These are phyloP conservation scores for Thecaphora thlaspeos DNA, from an alignment of 1,284 basidiomycete species.

Conservation along the genomic window DNA sequence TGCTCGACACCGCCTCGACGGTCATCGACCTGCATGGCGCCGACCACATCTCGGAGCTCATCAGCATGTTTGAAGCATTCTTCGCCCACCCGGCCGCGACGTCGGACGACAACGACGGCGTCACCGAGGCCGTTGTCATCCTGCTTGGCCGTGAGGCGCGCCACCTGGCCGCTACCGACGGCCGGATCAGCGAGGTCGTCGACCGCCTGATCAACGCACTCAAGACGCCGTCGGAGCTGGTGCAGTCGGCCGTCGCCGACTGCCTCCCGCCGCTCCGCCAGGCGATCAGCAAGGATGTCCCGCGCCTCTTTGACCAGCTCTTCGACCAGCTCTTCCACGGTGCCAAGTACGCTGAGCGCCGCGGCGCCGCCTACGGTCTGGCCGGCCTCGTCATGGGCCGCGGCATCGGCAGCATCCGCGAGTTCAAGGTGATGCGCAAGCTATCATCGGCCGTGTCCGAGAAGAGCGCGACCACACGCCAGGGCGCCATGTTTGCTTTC, in stretches of 20 bases:
- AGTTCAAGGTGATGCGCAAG: slow-evolving; percentile 75
- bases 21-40: slow-evolving; percentile 83
- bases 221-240: slow-evolving; percentile 91
- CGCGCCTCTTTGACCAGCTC: slow-evolving; percentile 67
- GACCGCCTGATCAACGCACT: slow-evolving; percentile 86
- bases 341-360: slow-evolving; percentile 82
- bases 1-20: slow-evolving; percentile 80
- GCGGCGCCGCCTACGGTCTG: slow-evolving; percentile 93
- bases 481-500: slow-evolving; percentile 92
- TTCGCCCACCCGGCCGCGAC: slow-evolving; percentile 62
- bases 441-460: slow-evolving; percentile 79
- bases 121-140: slow-evolving; percentile 93
- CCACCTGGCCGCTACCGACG: slow-evolving; percentile 70
- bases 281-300: slow-evolving; percentile 64
- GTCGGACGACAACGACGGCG: slow-evolving; percentile 41
- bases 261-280: slow-evolving; percentile 79
- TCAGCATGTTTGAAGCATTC: slow-evolving; percentile 80
- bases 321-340: slow-evolving; percentile 65
- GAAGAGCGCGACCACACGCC: slow-evolving; percentile 78
- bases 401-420: slow-evolving; percentile 80
- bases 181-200: slow-evolving; percentile 65
- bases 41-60: slow-evolving; percentile 71
- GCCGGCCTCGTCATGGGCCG: slow-evolving; percentile 88
- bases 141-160: slow-evolving; percentile 89
- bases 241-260: slow-evolving; percentile 94